phyloP scores from a whole-genome alignment of 306 rosid genomes.

The Elaeagnus macrophylla region DNA sequence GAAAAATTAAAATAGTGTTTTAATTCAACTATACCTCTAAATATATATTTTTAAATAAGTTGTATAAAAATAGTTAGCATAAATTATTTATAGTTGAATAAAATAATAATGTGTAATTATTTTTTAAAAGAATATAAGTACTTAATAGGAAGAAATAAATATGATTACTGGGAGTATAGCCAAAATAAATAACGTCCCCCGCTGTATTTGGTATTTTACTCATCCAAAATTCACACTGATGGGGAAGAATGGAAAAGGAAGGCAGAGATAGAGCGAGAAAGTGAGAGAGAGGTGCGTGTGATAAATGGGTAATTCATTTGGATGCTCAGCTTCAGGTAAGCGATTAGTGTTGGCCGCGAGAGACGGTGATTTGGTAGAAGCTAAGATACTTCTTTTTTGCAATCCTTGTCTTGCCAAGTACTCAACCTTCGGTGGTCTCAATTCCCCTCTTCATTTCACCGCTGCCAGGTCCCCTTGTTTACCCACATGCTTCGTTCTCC shows the following conservation, averaged over 20 bases:
- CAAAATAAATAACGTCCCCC: too few relatives aligned
- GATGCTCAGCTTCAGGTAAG: constrained; percentile 95
- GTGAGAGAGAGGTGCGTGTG: constrained; percentile 22
- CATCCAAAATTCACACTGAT: constrained; percentile 11
- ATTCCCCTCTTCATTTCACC: constrained; percentile 96
- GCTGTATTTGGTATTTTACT: too few relatives aligned
- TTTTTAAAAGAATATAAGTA: too few relatives aligned
- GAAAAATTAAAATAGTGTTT: too few relatives aligned
- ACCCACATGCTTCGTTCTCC: not conserved
- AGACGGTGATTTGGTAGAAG: constrained; percentile 91
- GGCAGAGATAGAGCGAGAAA: constrained; percentile 8
- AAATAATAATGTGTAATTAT: too few relatives aligned
- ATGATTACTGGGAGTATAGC: too few relatives aligned
- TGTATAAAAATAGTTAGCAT: too few relatives aligned
- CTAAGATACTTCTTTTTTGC: constrained; percentile 82
- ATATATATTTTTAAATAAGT: too few relatives aligned
- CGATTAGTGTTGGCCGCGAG: constrained; percentile 93
- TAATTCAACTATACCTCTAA: too few relatives aligned
- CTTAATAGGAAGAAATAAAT: too few relatives aligned
- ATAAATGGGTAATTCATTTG: constrained; percentile 93
- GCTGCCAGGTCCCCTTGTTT: constrained; percentile 62
- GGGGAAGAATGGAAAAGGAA: not conserved
- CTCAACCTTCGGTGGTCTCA: constrained; percentile 90
- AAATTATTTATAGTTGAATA: too few relatives aligned
- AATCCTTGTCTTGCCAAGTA: constrained; percentile 86